phyloP scores from a whole-genome alignment of 2,329 filamentous ascomycete species.

The Cordyceps tenuipes region DNA sequence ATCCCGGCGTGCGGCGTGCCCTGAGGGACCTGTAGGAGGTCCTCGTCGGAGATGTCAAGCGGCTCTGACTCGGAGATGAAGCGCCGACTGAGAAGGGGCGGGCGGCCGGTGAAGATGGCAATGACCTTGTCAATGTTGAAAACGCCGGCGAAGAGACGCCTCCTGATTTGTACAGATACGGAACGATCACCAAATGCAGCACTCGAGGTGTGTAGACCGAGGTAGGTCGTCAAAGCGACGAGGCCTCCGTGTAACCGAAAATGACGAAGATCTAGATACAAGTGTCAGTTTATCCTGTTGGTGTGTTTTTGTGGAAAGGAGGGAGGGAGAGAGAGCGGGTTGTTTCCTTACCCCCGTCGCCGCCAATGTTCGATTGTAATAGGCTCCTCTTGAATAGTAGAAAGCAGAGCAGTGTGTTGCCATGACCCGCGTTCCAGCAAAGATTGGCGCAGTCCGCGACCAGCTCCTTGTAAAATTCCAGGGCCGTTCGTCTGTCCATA shows the following conservation, averaged over 20 bases:
- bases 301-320: neutral
- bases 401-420: conserved; percentile 26
- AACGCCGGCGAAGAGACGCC: conserved; percentile 24
- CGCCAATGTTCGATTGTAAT: conserved; percentile 26
- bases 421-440: conserved; percentile 19
- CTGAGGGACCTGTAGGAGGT: conserved; percentile 24
- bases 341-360: conserved; percentile 26
- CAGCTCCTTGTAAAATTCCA: conserved; percentile 15
- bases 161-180: conserved; percentile 12
- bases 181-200: conserved; percentile 2
- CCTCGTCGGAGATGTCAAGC: conserved; percentile 29
- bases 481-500: conserved; percentile 5
- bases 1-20: conserved; percentile 15
- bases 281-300: neutral
- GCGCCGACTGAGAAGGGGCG: conserved; percentile 27
- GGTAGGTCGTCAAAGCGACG: conserved; percentile 11
- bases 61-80: conserved; percentile 32
- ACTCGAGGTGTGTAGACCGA: conserved; percentile 12
- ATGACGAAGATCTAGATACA: conserved; percentile 2
- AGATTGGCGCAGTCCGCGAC: conserved; percentile 20
- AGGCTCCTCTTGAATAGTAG: conserved; percentile 22
- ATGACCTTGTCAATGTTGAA: conserved; percentile 29
- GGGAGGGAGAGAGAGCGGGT: neutral
- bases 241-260: conserved; percentile 12
- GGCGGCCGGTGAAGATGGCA: conserved; percentile 34